phyloP scores from a whole-genome alignment of 805 yeast genomes.

The Starmerella scarabaei region DNA sequence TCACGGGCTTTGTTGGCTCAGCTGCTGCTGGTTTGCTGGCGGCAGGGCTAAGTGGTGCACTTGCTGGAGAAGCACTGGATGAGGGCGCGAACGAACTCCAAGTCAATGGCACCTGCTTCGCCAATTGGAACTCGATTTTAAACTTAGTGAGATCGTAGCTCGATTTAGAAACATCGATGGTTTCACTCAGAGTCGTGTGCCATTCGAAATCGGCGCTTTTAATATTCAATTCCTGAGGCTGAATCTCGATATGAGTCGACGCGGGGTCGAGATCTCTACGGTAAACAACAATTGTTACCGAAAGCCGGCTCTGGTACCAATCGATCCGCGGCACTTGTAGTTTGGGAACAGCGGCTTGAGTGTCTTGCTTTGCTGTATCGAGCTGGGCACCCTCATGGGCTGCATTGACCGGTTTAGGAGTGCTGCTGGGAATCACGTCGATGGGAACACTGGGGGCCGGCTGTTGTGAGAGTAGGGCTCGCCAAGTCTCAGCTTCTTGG shows the following conservation, averaged over 20 bases:
- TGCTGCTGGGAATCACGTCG: background rate
- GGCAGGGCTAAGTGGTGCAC: background rate
- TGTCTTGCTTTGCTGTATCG: background rate
- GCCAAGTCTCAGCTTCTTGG: conserved; percentile 14
- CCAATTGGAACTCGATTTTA: conserved; percentile 58
- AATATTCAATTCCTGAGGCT: conserved; percentile 8
- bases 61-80: background rate
- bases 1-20: conserved; percentile 29
- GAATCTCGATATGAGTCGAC: conserved; percentile 31
- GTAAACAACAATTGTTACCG: conserved; percentile 56
- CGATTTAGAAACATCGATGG: conserved; percentile 37
- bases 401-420: too few relatives aligned
- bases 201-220: conserved; percentile 31
- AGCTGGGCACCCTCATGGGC: too few relatives aligned
- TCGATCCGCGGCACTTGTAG: conserved; percentile 29
- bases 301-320: conserved; percentile 55
- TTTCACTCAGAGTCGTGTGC: conserved; percentile 40
- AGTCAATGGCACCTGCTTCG: conserved; percentile 30
- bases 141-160: conserved; percentile 46
- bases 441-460: background rate
- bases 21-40: conserved; percentile 48
- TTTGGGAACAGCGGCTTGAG: background rate
- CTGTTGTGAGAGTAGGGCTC: conserved; percentile 1
- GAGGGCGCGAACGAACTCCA: conserved; percentile 7
- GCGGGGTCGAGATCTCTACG: conserved; percentile 50